Evolutionary conservation across 352 stramenopile genomes (phyloP), one percentile per base, ranked within the genome.

Genomic region (Globisporangium barbulae): DNA sequence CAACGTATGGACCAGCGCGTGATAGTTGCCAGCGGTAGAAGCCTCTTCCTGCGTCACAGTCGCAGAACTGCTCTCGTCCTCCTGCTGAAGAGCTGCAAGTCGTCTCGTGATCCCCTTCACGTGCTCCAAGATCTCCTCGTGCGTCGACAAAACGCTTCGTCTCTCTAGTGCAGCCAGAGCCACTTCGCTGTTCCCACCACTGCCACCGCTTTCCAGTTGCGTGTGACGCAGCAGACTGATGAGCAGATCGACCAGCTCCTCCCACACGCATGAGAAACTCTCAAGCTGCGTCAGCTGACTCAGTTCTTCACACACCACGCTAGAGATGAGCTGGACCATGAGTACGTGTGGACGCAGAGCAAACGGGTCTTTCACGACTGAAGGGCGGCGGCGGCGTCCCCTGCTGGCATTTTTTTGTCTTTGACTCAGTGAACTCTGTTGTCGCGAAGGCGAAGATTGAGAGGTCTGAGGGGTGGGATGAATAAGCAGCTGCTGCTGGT

Each of bases 81-180:
- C 31, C 31, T 21, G 64, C 28, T 85, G 70, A 15, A 89, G 55
- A 6, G 75, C 65, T 2, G 72, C 63, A 12, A 92, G 71, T 8
- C 81, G 83, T 22, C 81, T 73, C 9, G 85, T 69, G 50, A 92
- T 78, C 8, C 78, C 79, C 57, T 82, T 82, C 30, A 77, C 75
- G 45, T 92, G 81, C 59, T 89, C 81, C 2, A 90, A 67, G 56
- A 92, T 90, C 58, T 92, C 83, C 48, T 92, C 83, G 41, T 92
- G 83, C 0, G 76, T 75, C 17, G 76, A 85, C 35, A 88, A 61
- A 12, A 88, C 75, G 31, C 75, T 86, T 56, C 83, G 77, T 15
- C 83, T 78, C 33, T 92, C 83, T 13, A 92, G 56, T n/a, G 81
- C 79, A 3, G 73, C 78, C 33, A 88, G 72, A 41, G 70, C 75